Percentiles rank a stretch among this genome's conserved stretches.
Conservation (phyloP, 768 basidiomycete species). For the Russula griseocarnosa region DNA sequence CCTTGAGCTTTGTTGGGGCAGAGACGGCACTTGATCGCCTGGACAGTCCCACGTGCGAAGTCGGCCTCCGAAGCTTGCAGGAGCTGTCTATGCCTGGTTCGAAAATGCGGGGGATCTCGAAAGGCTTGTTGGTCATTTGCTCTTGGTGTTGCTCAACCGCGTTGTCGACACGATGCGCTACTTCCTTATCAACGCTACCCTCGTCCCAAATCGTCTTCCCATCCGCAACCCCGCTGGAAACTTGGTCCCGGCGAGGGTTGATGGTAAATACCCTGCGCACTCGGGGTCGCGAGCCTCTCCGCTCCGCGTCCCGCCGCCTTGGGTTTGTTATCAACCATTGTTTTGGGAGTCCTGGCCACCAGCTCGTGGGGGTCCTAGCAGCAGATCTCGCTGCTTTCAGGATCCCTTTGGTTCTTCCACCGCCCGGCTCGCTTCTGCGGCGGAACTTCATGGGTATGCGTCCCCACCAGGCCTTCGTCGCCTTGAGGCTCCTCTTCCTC, state of each 20-base stretch:
- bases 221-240: background rate
- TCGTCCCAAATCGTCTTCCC: background rate
- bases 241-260: background rate
- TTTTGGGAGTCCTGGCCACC: background rate
- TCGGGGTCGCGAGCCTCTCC: constrained; percentile 14
- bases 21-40: background rate
- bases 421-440: background rate
- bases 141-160: background rate
- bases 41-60: background rate
- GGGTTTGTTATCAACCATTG: background rate
- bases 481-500: background rate
- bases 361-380: background rate
- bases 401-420: background rate
- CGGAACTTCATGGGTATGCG: background rate
- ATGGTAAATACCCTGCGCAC: constrained; percentile 1
- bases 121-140: background rate
- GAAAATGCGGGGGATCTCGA: background rate
- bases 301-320: constrained; percentile 10
- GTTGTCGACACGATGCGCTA: background rate
- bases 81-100: background rate
- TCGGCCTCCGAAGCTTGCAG: background rate
- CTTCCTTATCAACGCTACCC: constrained; percentile 1
- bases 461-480: background rate
- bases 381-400: background rate
- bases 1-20: background rate